Evolutionary conservation across 805 yeast species (phyloP), one percentile per base, ranked within the genome.

Genomic region (Ogataea nonfermentans): DNA sequence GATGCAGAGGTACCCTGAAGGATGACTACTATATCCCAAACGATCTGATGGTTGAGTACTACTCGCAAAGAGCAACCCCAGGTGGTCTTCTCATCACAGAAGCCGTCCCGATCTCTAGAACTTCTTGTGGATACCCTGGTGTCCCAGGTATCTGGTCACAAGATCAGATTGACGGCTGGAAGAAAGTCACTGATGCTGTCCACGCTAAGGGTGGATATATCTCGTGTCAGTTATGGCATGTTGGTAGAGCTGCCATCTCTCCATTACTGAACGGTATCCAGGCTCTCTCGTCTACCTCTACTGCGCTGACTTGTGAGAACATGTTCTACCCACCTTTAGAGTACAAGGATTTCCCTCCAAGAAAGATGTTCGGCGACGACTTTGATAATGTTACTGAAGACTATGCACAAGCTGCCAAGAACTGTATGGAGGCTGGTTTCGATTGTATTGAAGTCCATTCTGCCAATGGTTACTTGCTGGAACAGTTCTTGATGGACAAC

Each of bases 81-180:
- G 85, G 85, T n/a, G 69, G 83, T n/a, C 57, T 81, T 40, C 47
- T 79, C 23, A 70, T 77, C 47, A 62, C 81, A 8, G 87, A 81
- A 53, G 85, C 77, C 10, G 67, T 78, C 1, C 67, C 66, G 47
- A 67, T 69, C 19, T 63, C 76, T 11, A 48, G 61, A 2, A 35
- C 59, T 66, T 62, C 66, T 54, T 51, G 76, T 41, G 68, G 73
- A 19, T 65, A 63, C 44, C 59, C 58, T n/a, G 44, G 57, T 24
- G 71, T 64, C 9, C 78, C 81, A 13, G 79, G 77, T 43, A 66
- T 77, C 35, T 74, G 64, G 62, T 64, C 58, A 17, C 67, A 68
- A 2, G 63, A 63, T 16, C 82, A 77, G 45, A 57, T 64, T 15
- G 53, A 49, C 10, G 67, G 65, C 6, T 77, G 82, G 81, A 64